phyloP scores from a whole-genome alignment of 495 filamentous ascomycete species.

The Mycothermus thermophilus region DNA sequence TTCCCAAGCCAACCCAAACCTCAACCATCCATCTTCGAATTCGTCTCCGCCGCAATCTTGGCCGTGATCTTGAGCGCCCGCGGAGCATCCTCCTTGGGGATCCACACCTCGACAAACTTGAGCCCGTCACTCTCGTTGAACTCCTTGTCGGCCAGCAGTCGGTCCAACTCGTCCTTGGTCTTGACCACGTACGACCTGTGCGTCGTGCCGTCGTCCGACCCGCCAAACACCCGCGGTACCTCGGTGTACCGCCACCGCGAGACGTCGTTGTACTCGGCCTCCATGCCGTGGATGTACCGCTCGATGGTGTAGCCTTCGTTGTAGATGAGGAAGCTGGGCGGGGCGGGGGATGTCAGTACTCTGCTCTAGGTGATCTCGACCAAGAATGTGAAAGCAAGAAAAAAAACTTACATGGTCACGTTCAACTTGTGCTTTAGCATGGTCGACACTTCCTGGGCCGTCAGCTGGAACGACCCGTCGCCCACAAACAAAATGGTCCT shows the following conservation, averaged over 20 bases:
- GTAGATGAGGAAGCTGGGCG: constrained; percentile 54
- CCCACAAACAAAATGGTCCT: constrained; percentile 76
- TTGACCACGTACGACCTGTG: constrained; percentile 56
- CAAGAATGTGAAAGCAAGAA: constrained; percentile 1
- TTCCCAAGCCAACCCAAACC: too few relatives aligned
- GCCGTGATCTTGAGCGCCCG: constrained; percentile 57
- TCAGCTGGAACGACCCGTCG: constrained; percentile 77
- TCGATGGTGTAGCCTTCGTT: constrained; percentile 71
- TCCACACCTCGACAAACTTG: constrained; percentile 76
- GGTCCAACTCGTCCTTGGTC: constrained; percentile 54
- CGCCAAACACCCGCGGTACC: constrained; percentile 57
- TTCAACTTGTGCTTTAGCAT: constrained; percentile 67
- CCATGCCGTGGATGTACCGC: constrained; percentile 62
- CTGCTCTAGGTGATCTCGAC: neutral
- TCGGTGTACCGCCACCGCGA: constrained; percentile 56
- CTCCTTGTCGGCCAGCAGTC: constrained; percentile 49
- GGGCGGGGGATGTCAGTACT: neutral
- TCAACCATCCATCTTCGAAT: constrained; percentile 23
- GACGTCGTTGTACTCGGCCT: constrained; percentile 70
- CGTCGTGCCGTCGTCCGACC: constrained; percentile 34
- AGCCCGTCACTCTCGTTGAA: constrained; percentile 41
- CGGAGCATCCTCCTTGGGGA: constrained; percentile 72
- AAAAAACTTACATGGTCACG: constrained; percentile 54
- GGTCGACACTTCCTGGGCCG: constrained; percentile 72
- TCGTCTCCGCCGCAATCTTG: constrained; percentile 47